Conservation (phyloP, 768 basidiomycete species). For the Mycena albidolilacea region DNA sequence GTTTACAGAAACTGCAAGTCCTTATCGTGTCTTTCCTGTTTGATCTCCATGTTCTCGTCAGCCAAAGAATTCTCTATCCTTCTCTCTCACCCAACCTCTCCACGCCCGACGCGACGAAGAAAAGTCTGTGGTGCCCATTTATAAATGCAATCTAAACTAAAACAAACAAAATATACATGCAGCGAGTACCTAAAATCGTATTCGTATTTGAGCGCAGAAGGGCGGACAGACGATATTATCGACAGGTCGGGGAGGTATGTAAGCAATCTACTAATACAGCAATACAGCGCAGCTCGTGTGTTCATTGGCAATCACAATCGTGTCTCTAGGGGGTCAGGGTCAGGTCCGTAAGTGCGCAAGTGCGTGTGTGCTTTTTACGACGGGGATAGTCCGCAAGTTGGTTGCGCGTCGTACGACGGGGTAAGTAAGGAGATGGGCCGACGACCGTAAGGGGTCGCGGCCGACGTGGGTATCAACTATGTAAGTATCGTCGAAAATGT, state of each 20-base stretch:
- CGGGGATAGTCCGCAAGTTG: slow-evolving; percentile 4
- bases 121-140: slow-evolving; percentile 5
- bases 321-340: slow-evolving; percentile 5
- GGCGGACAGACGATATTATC: too few species aligned
- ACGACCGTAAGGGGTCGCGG: too few species aligned
- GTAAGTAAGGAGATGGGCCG: background rate
- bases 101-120: too few species aligned
- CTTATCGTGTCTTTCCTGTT: too few species aligned
- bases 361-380: background rate
- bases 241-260: too few species aligned
- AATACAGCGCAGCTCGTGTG: slow-evolving; percentile 11
- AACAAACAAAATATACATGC: slow-evolving; percentile 2
- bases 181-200: slow-evolving; percentile 13
- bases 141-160: slow-evolving; percentile 7
- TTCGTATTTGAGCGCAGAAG: slow-evolving; percentile 29
- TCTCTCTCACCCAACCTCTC: too few species aligned
- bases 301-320: background rate
- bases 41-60: too few species aligned
- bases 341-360: too few species aligned
- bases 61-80: too few species aligned
- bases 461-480: slow-evolving; percentile 9
- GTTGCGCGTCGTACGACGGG: slow-evolving; percentile 23
- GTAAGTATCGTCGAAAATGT: slow-evolving; percentile 8
- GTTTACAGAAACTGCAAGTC: too few species aligned
- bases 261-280: slow-evolving; percentile 15